A percentile compares a stretch with the other conserved stretches of the same genome.
phyloP scores from a whole-genome alignment of 305 asterid genomes.

The Fraxinus greggii region DNA sequence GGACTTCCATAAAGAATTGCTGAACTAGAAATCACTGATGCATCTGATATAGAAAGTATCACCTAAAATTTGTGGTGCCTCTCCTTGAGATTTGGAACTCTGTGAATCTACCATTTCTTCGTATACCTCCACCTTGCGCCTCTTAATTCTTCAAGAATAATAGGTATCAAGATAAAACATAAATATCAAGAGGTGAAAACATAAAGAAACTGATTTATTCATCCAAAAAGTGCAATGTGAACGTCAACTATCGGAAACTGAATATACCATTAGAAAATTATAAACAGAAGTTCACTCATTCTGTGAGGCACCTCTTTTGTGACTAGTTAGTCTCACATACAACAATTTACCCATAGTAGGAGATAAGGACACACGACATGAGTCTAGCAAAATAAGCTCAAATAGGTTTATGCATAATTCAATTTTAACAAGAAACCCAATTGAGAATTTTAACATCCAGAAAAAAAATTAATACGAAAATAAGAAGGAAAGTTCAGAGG shows the following conservation, averaged over 20 bases:
- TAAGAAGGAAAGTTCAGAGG: neutral
- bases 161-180: constrained; percentile 11
- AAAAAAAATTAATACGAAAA: neutral
- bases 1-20: neutral
- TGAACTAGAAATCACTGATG: constrained; percentile 5
- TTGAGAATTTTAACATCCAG: neutral
- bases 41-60: constrained; percentile 22
- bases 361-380: neutral
- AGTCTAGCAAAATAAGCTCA: neutral
- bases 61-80: constrained; percentile 38
- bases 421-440: neutral
- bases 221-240: neutral
- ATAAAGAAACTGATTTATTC: constrained; percentile 14
- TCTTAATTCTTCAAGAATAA: constrained; percentile 51
- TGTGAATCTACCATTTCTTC: constrained; percentile 31
- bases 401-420: neutral
- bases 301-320: neutral
- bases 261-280: constrained; percentile 3
- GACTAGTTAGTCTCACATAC: neutral
- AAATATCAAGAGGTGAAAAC: constrained; percentile 19
- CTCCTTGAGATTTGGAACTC: constrained; percentile 45
- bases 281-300: constrained; percentile 13
- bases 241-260: too few species aligned
- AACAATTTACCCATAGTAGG: neutral
- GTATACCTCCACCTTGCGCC: constrained; percentile 58